Percentiles rank a stretch among this genome's conserved stretches.
phyloP scores from a whole-genome alignment of 148 eudicot species.

The Mesembryanthemum crystallinum region DNA sequence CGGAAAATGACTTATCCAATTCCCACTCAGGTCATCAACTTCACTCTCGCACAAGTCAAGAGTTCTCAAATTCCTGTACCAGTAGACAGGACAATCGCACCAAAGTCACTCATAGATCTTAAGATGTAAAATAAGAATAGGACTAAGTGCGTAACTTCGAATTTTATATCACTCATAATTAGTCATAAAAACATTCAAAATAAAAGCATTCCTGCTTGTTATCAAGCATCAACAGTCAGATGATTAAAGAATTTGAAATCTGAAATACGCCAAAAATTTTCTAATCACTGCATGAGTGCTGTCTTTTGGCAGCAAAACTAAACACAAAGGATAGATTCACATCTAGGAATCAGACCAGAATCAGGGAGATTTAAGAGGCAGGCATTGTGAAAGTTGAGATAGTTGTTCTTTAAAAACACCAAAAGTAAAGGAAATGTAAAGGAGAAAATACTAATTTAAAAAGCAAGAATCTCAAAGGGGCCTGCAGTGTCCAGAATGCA shows the following conservation, averaged over 20 bases:
- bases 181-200: no score
- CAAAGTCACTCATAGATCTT: not conserved
- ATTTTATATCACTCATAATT: not conserved
- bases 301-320: not conserved
- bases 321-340: conserved; percentile 15
- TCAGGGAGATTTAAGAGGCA: conserved; percentile 13
- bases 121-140: no score
- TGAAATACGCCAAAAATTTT: not conserved
- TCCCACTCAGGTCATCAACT: conserved; percentile 85
- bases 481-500: conserved; percentile 35
- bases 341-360: conserved; percentile 19
- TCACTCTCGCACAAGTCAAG: conserved; percentile 89
- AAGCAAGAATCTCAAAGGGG: conserved; percentile 30
- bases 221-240: not conserved
- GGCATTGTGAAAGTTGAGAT: conserved; percentile 5
- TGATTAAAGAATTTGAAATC: not conserved
- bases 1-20: conserved; percentile 90
- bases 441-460: conserved; percentile 5
- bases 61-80: conserved; percentile 64
- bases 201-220: not conserved
- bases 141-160: not conserved
- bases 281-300: not conserved
- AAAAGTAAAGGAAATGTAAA: conserved; percentile 11
- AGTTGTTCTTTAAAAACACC: conserved; percentile 19
- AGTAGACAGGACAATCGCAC: not conserved